Evolutionary conservation across 306 rosid species (phyloP).

Genomic region (Ormosia semicastrata): DNA sequence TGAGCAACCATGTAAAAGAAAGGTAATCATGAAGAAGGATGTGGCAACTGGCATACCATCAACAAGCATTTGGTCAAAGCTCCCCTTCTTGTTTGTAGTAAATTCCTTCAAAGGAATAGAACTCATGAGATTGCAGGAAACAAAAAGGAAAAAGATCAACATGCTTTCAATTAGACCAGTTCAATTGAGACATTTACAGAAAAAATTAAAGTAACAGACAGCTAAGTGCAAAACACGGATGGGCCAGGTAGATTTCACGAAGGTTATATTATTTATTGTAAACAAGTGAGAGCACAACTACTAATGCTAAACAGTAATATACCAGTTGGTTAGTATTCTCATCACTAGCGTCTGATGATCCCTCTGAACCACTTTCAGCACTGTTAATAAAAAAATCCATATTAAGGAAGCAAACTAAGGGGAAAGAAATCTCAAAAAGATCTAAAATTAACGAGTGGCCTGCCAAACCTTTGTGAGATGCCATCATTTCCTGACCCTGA

Average conservation of each 20-base stretch:
- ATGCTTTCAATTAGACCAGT: not conserved
- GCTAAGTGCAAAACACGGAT: not conserved
- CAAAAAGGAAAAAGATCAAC: not conserved
- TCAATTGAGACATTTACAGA: not conserved
- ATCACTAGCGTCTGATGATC: conserved; percentile 83
- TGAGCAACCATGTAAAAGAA: not conserved
- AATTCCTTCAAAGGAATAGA: conserved; percentile 57
- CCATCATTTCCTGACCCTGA: conserved; percentile 95
- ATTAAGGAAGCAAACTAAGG: conserved; percentile 12
- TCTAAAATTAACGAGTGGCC: conserved; percentile 23
- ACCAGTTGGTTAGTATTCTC: conserved; percentile 86
- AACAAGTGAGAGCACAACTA: conserved; percentile 4
- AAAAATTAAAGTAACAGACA: not conserved
- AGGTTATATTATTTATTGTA: conserved; percentile 6
- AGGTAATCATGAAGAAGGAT: conserved; percentile 8
- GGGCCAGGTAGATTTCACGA: not conserved
- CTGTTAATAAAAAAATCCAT: conserved; percentile 36
- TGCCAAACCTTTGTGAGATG: conserved; percentile 80
- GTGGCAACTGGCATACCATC: conserved; percentile 54
- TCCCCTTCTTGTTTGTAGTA: conserved; percentile 67
- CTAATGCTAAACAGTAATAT: conserved; percentile 3
- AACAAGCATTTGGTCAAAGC: conserved; percentile 93
- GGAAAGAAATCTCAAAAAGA: conserved; percentile 11
- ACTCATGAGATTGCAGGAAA: not conserved
- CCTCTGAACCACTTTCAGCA: conserved; percentile 88